Conservation (phyloP, 176 grass and related monocot genomes). For the Rhipidocladum racemiflorum region DNA sequence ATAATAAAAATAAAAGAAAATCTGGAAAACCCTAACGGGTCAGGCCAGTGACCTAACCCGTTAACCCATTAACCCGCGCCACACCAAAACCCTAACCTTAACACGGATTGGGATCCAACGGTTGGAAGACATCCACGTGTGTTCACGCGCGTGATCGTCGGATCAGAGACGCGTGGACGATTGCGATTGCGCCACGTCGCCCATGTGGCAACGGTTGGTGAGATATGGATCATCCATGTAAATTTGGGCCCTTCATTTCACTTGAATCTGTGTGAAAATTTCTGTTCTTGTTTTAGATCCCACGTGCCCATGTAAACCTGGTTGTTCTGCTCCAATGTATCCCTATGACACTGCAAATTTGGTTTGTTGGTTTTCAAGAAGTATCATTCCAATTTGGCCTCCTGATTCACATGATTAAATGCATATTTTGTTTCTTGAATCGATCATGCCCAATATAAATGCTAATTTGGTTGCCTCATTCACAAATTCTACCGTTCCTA, state of each 20-base stretch:
- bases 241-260: not conserved
- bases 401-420: not conserved
- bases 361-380: not conserved
- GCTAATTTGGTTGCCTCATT: not conserved
- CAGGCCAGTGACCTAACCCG: no score
- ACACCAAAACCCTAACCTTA: no score
- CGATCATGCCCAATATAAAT: not conserved
- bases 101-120: no score
- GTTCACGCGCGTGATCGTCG: no score
- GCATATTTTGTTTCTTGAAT: not conserved
- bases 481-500: not conserved
- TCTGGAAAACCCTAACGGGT: no score
- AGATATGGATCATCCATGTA: conserved; percentile 14
- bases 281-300: not conserved
- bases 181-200: no score
- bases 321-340: not conserved
- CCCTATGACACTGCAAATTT: not conserved
- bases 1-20: no score
- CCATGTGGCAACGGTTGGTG: conserved; percentile 82
- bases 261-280: not conserved
- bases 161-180: no score
- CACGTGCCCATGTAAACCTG: not conserved
- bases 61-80: no score
- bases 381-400: not conserved
- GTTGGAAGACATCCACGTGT: no score